phyloP scores from a whole-genome alignment of 176 grass and related monocot genomes.

The Oryza glaberrima region DNA sequence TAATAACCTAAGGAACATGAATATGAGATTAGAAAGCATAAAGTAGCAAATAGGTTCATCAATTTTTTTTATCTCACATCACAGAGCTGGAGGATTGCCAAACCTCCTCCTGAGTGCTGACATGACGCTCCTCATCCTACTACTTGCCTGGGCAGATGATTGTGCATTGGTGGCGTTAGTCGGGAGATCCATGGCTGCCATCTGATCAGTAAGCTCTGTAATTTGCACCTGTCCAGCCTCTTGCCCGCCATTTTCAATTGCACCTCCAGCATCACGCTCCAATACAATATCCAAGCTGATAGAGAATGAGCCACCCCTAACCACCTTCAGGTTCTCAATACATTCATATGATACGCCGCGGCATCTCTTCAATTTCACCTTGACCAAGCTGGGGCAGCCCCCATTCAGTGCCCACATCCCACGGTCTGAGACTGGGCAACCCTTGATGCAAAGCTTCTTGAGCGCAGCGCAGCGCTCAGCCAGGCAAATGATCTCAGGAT shows the following conservation, averaged over 20 bases:
- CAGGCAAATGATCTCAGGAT: slow-evolving; percentile 87
- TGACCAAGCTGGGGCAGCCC: slow-evolving; percentile 86
- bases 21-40: slow-evolving; percentile 35
- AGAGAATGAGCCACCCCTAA: slow-evolving; percentile 57
- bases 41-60: slow-evolving; percentile 42
- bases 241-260: slow-evolving; percentile 52
- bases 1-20: slow-evolving; percentile 42
- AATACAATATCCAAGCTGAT: slow-evolving; percentile 58
- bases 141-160: slow-evolving; percentile 40
- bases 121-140: slow-evolving; percentile 62
- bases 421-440: slow-evolving; percentile 79
- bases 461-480: slow-evolving; percentile 73
- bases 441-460: slow-evolving; percentile 99
- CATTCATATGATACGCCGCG: slow-evolving; percentile 66
- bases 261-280: slow-evolving; percentile 54
- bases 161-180: slow-evolving; percentile 34
- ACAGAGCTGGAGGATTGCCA: slow-evolving; percentile 43
- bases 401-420: slow-evolving; percentile 79
- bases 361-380: slow-evolving; percentile 97
- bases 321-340: slow-evolving; percentile 60
- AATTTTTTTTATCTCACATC: slow-evolving; percentile 46
- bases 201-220: slow-evolving; percentile 45
- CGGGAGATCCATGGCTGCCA: slow-evolving; percentile 45
- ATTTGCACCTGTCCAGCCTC: slow-evolving; percentile 46
- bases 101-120: slow-evolving; percentile 56